Evolutionary conservation across 2,329 filamentous ascomycete species (phyloP), one percentile per base, ranked within the genome.

Genomic region (Septoria linicola): DNA sequence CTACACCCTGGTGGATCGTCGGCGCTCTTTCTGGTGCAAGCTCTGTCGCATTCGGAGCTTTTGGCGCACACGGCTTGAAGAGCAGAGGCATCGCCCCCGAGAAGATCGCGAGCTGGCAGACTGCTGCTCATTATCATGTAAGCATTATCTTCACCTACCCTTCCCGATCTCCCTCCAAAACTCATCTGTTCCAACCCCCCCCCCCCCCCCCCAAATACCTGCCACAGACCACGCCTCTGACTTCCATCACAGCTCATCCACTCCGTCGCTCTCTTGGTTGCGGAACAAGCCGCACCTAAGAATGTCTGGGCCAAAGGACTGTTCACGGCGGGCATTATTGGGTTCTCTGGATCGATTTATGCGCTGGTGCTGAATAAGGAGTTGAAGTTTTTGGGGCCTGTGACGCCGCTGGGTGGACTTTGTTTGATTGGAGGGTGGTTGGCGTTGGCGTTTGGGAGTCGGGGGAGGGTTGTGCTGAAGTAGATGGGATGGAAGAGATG

Each of bases 91-190:
- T 76, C 8, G 82, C 85, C 59, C 82, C 83, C 2, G 68, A 73
- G 10, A 76, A 76, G 54, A 67, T 86, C 34, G 77, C 80, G 4
- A 84, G 75, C 64, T 87, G 81, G 78, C 67, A 70, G 8, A 87
- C 83, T 0, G 84, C 83, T 1, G 83, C 83, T 2, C 82, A 87
- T 34, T 87, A 87, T 60, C 83, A 85, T 71, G 82, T 84, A 68
- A 3, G 54, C n/a, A n/a, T n/a, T 59, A 8, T 8, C 2, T 27
- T 36, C 35, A 6, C 16, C 39, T 11, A 6, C 21, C 32, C 42
- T 14, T n/a, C 20, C 40, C 32, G 31, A 35, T 31, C 34, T 16
- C 11, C 36, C 6, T 30, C n/a, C n/a, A n/a, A n/a, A n/a, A n/a
- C n/a, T n/a, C n/a, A n/a, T n/a, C n/a, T n/a, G n/a, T n/a, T n/a